Base-by-base conservation (phyloP, 2,329 filamentous ascomycete species). In the Passalora sequoiae region DNA sequence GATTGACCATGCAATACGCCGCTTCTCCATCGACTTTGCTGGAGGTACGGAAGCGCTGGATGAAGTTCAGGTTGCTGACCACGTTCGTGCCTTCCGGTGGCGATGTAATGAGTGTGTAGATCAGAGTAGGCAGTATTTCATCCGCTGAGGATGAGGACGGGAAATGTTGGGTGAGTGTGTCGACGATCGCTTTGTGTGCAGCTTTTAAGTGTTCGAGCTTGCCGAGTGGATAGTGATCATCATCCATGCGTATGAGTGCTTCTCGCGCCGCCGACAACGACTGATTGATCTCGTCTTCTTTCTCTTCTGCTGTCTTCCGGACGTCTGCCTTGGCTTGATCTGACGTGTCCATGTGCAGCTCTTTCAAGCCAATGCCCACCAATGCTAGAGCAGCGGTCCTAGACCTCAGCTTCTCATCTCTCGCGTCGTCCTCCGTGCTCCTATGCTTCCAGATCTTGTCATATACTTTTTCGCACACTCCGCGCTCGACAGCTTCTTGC, bases 41-140 rank as follows among this genome's bases (percentile, higher is more conserved):
- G 40, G 86, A 80, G 63, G 87, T 86, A 43, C 92, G 81, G 63
- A 98, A 98, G 49, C 85, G 75, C 62, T 97, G 89, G 54, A 97
- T 89, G 63, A 97, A 98, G 56, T 85, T 81, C n/a, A 94, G 73
- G 63, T 98, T 94, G 70, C 91, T 97, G 60, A 95, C 88, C 43
- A 89, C 84, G 63, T 89, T 86, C 36, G 97, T 82, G 24, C 83
- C 79, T 64, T 92, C 86, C 0, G 89, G 85, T 0, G 88, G 84
- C 32, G 89, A 83, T 2, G 89, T 96, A 61, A 98, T 94, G 47
- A 98, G 77, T 0, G 89, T 87, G 69, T 94, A 98, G 49, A 98
- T 98, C 50, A 98, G 76, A 65, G 94, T 95, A 1, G 92, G 92
- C 64, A 98, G 81, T 42, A 98, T 94, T 67, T 97, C 92, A 61